These are phyloP conservation scores for Botrytis fabae DNA, from an alignment of 2,329 filamentous ascomycete species.

Conservation along the genomic window DNA sequence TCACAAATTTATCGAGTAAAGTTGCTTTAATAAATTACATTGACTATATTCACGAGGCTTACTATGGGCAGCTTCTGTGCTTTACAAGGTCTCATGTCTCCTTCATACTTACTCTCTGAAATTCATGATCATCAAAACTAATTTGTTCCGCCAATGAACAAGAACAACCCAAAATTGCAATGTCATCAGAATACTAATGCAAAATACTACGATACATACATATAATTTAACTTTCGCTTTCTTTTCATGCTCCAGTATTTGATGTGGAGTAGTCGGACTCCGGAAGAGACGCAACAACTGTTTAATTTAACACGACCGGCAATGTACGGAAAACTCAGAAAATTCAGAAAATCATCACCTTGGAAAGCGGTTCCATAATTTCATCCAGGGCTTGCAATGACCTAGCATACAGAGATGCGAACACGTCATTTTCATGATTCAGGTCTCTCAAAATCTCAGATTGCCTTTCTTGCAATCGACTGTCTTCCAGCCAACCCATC, in stretches of 20 bases:
- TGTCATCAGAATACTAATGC: background rate
- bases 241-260: background rate
- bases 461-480: background rate
- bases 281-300: constrained; percentile 22
- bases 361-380: background rate
- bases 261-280: background rate
- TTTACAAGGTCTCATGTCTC: background rate
- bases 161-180: background rate
- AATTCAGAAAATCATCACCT: background rate
- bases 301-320: background rate
- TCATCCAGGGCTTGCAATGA: background rate
- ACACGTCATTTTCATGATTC: background rate
- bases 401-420: background rate
- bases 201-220: background rate
- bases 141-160: background rate
- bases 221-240: background rate
- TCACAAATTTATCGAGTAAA: too few species aligned
- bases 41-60: too few species aligned
- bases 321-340: background rate
- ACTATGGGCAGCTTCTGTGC: background rate
- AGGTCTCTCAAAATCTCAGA: background rate
- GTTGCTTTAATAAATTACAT: too few species aligned
- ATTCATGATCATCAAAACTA: background rate
- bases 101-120: background rate
- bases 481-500: background rate